Conservation (phyloP, 1,139 yeast species). For the Pichia sp. region DNA sequence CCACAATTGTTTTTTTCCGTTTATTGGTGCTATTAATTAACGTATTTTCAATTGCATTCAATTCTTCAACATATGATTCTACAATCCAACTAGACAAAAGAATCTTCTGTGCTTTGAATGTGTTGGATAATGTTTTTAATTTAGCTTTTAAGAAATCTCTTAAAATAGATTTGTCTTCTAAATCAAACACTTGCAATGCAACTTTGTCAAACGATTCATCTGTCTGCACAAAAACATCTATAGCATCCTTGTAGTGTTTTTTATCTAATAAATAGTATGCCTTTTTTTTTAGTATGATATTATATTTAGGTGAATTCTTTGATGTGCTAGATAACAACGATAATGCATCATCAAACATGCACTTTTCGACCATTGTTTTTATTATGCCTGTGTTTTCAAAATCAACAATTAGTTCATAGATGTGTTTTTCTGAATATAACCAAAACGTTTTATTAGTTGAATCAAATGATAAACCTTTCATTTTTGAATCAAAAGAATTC, state of each 20-base stretch:
- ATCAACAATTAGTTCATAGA: conserved; percentile 63
- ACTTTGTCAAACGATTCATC: conserved; percentile 67
- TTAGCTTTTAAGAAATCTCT: conserved; percentile 54
- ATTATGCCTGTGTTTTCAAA: conserved; percentile 74
- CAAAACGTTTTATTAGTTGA: conserved; percentile 49
- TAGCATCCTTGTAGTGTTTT: conserved; percentile 44
- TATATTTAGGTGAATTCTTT: conserved; percentile 38
- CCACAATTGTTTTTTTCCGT: conserved; percentile 2
- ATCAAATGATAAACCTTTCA: conserved; percentile 60
- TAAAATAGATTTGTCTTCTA: conserved; percentile 39
- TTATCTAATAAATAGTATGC: conserved; percentile 50
- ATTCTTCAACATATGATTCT: conserved; percentile 52
- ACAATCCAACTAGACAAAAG: conserved; percentile 81
- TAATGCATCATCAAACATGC: conserved; percentile 66
- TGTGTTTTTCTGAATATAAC: conserved; percentile 45
- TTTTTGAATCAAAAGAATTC: conserved; percentile 31
- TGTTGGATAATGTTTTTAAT: conserved; percentile 36
- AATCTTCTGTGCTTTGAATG: conserved; percentile 46
- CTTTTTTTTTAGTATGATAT: conserved; percentile 54
- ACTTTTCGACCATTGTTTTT: conserved; percentile 59
- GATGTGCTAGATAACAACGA: conserved; percentile 32
- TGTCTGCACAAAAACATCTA: conserved; percentile 56
- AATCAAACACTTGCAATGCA: conserved; percentile 56
- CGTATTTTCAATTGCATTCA: conserved; percentile 42
- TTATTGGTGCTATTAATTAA: conserved; percentile 4